A percentile compares a stretch with the other conserved stretches of the same genome.
These are phyloP conservation scores for Megacollybia marginata DNA, from an alignment of 768 basidiomycete species.

Conservation along the genomic window DNA sequence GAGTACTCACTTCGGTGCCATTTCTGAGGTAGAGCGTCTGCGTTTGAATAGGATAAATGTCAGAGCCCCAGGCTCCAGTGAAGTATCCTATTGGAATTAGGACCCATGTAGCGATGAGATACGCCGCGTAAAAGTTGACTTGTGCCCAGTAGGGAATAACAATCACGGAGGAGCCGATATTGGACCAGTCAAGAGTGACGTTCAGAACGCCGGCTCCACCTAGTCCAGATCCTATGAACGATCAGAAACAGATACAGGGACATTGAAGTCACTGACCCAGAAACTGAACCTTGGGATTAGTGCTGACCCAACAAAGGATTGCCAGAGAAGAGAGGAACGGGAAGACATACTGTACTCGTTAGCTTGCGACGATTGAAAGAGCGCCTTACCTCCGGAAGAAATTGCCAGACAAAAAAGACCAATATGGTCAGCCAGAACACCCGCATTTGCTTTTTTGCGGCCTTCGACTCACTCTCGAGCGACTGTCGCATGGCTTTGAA, in stretches of 20 bases:
- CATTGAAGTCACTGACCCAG: constrained; percentile 1
- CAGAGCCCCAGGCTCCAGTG: constrained; percentile 13
- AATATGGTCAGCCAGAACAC: constrained; percentile 15
- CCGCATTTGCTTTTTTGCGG: constrained; percentile 14
- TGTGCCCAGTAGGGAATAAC: constrained; percentile 20
- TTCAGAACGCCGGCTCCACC: constrained; percentile 17
- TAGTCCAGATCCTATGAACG: constrained; percentile 11
- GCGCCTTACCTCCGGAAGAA: constrained; percentile 13
- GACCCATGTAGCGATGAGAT: constrained; percentile 16
- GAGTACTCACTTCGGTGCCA: constrained; percentile 3
- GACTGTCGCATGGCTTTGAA: constrained; percentile 8
- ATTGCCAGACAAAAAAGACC: constrained; percentile 10
- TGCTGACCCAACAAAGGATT: constrained; percentile 18
- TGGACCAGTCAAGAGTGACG: constrained; percentile 17
- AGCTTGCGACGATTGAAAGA: background rate
- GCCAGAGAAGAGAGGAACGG: constrained; percentile 18
- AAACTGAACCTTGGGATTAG: constrained; percentile 13
- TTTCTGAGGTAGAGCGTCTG: constrained; percentile 12
- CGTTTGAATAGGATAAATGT: constrained; percentile 12
- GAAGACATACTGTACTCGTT: constrained; percentile 12
- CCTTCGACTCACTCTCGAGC: constrained; percentile 1
- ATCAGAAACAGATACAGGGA: background rate
- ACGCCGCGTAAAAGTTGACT: constrained; percentile 14
- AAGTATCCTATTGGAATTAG: constrained; percentile 14
- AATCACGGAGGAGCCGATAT: constrained; percentile 14